phyloP scores from a whole-genome alignment of 371 early-diverging fungal species.

The Mortierella sp. region DNA sequence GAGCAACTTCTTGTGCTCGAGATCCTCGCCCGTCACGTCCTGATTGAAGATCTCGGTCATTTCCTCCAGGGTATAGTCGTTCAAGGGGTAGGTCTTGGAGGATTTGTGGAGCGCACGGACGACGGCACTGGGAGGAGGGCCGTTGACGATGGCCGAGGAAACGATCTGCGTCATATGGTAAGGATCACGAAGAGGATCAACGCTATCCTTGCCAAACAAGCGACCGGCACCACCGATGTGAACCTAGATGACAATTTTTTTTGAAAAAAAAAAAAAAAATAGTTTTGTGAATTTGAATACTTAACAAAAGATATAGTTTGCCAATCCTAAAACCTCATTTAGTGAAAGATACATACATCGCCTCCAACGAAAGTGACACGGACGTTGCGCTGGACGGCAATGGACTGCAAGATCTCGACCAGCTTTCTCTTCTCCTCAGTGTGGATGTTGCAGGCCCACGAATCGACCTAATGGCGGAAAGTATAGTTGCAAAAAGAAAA shows the following conservation, averaged over 20 bases:
- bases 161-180: conserved; percentile 79
- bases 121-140: conserved; percentile 48
- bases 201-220: conserved; percentile 58
- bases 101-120: conserved; percentile 35
- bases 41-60: conserved; percentile 57
- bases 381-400: conserved; percentile 65
- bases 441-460: conserved; percentile 69
- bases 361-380: conserved; percentile 85
- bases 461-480: conserved; percentile 67
- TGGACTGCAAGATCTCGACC: conserved; percentile 71
- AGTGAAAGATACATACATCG: conserved; percentile 56
- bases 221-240: conserved; percentile 82
- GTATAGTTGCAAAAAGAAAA: too few species aligned
- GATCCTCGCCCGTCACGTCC: conserved; percentile 57
- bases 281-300: background rate
- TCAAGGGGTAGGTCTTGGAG: conserved; percentile 33
- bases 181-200: conserved; percentile 66
- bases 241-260: background rate
- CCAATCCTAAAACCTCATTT: too few species aligned
- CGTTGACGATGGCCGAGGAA: conserved; percentile 67
- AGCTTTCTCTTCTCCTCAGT: conserved; percentile 73
- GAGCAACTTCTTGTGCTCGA: conserved; percentile 50
- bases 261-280: background rate
- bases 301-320: background rate
- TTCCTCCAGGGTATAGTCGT: conserved; percentile 56